A percentile compares a stretch with the other conserved stretches of the same genome.
Conservation (phyloP, 495 filamentous ascomycete genomes). For the Aspergillus ellipticus region DNA sequence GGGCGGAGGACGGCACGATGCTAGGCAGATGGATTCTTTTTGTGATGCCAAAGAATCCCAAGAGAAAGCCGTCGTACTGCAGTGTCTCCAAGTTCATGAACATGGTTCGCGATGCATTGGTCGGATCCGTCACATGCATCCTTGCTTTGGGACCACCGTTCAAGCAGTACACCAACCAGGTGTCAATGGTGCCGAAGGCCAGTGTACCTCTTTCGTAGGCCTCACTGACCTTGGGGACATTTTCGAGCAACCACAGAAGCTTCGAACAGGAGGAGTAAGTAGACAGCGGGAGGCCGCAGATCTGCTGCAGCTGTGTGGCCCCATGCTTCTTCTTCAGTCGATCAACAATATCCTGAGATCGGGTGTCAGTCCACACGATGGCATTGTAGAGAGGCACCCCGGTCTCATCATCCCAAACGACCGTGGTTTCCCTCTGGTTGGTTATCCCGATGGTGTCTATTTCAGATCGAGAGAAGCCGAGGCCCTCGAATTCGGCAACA, state of each 20-base stretch:
- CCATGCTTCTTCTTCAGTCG: constrained; percentile 64
- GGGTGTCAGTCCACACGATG: constrained; percentile 92
- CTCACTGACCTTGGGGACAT: constrained; percentile 67
- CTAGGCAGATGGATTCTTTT: constrained; percentile 67
- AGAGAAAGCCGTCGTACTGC: constrained; percentile 76
- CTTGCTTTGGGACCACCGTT: constrained; percentile 71
- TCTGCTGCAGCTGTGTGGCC: constrained; percentile 61
- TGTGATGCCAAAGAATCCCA: constrained; percentile 81
- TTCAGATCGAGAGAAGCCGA: constrained; percentile 60
- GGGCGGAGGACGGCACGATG: constrained; percentile 82
- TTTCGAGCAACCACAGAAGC: constrained; percentile 76
- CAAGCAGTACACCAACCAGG: constrained; percentile 87
- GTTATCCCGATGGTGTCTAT: constrained; percentile 89
- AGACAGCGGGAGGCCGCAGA: constrained; percentile 86
- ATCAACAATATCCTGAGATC: constrained; percentile 72
- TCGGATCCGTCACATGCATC: constrained; percentile 82
- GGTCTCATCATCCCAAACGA: constrained; percentile 86
- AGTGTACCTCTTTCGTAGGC: constrained; percentile 76
- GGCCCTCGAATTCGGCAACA: constrained; percentile 60
- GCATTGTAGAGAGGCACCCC: constrained; percentile 86
- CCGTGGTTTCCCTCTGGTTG: constrained; percentile 91
- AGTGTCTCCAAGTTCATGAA: constrained; percentile 86
- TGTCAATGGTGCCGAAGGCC: constrained; percentile 88
- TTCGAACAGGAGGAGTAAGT: constrained; percentile 94
- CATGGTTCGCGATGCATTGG: constrained; percentile 94